Evolutionary conservation across 2,329 filamentous ascomycete species (phyloP).

Genomic region (Fusarium agapanthi): DNA sequence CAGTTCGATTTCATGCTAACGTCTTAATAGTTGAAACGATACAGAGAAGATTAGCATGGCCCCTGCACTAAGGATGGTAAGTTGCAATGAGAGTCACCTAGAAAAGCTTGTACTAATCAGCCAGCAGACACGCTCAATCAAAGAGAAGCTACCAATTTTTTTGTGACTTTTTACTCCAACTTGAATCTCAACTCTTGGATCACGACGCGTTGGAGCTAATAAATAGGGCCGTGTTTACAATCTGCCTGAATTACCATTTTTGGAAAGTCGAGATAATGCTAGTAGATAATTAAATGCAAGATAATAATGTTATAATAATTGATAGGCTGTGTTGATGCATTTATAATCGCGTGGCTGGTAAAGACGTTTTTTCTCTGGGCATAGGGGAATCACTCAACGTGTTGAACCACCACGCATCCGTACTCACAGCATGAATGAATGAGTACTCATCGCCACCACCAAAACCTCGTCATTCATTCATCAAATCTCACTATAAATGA

Average conservation of each 20-base stretch:
- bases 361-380: background rate
- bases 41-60: slow-evolving; percentile 70
- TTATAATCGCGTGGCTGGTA: background rate
- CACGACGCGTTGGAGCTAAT: too few relatives aligned
- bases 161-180: background rate
- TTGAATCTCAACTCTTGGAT: too few relatives aligned
- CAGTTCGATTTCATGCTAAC: too few relatives aligned
- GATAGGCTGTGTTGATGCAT: too few relatives aligned
- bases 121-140: slow-evolving; percentile 19
- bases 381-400: background rate
- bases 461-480: background rate
- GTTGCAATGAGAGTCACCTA: too few relatives aligned
- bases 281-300: too few relatives aligned
- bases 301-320: too few relatives aligned
- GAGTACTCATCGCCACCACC: background rate
- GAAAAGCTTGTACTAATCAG: too few relatives aligned
- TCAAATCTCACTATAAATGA: fast-evolving
- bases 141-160: slow-evolving; percentile 30
- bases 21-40: background rate
- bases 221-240: background rate
- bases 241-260: too few relatives aligned
- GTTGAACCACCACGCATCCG: fast-evolving
- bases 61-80: slow-evolving; percentile 85
- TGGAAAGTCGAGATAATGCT: too few relatives aligned
- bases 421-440: background rate